Evolutionary conservation across 2,329 filamentous ascomycete genomes (phyloP), one percentile per base, ranked within the genome.

Genomic region (Alternaria conjuncta): DNA sequence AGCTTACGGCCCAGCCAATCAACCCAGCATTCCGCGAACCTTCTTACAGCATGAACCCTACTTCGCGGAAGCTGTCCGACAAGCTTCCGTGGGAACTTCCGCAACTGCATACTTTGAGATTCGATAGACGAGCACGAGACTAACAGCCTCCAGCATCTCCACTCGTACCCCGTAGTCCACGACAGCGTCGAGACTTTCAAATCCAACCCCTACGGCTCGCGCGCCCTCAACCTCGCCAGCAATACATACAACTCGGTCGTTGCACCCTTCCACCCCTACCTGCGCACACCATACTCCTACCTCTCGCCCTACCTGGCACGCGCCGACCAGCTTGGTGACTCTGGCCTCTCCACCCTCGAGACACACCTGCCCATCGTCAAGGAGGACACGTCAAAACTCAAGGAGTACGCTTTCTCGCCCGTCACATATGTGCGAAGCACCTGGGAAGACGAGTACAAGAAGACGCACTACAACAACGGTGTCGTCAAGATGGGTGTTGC

Each of bases 241-340:
- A 87, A 89, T 64, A 90, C 90, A 74, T 97, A 94, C 85, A 84
- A 89, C 77, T 89, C 87, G 68, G 86, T 97, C 75, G 90, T 91
- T 78, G 90, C 90, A 71, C 93, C 94, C 20, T 82, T 97, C 67
- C 82, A 95, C 59, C 92, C 92, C 26, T 93, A 93, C 82, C 84
- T 97, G 73, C 82, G 89, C 73, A 92, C 87, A 72, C 94, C 94
- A 36, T 95, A 93, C 84, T 86, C 88, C 76, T 96, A 92, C 79
- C 87, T 97, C 67, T 89, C 90, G 56, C 94, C 95, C 1, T 97
- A 97, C 82, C 87, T 97, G 69, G 85, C 88, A 79, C 93, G 90
- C 80, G 94, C 90, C 75, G 96, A 98, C 79, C 80, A 77, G 71
- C 72, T 81, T 20, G 79, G 77, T 67, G 79, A 81, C 69, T 70